Evolutionary conservation across 192 early-diverging fungal genomes (phyloP), one percentile per base, ranked within the genome.

Genomic region (Funneliformis geosporum): DNA sequence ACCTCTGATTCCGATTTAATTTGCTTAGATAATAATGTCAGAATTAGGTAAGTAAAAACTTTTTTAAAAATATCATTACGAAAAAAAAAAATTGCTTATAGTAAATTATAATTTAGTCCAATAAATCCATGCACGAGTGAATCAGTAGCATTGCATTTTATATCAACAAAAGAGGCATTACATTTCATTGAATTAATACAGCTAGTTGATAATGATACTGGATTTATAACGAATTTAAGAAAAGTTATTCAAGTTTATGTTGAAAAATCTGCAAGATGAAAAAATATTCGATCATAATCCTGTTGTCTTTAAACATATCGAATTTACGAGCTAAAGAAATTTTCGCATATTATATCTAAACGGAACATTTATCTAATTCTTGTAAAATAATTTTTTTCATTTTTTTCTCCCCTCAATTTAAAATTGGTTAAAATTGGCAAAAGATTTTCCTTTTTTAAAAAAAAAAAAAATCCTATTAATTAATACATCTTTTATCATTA

Each of bases 181-280:
- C 88, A 90, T 69, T 81, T 85, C n/a, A 86, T 90, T 61, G 89
- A 90, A 77, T 47, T 89, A 2, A 82, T 90, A 4, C 86, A 89
- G 60, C 64, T 90, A 12, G 88, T 90, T 6, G 88, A 90, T 67
- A 82, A 84, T 46, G 89, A 90, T 74, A 89, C 89, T 8, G 89
- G 89, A 60, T 90, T 89, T 76, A 87, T 88, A 2, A 88, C 88
- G 9, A 90, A 90, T 73, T 40, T 90, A 43, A 77, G 89, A 11
- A 86, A 89, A 42, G 77, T 79, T n/a, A 5, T 55, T 21, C 50
- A 55, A 55, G 18, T 55, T 55, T 21, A 55, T 55, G 50, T 55
- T 7, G 33, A 33, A 33, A 33, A 33, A 33, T 33, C 33, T 33
- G 33, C 33, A 33, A 33, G 21, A 55, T n/a, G 50, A 55, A 16